Base-by-base conservation (phyloP, 2,329 filamentous ascomycete species). In the Aspergillus jensenii region DNA sequence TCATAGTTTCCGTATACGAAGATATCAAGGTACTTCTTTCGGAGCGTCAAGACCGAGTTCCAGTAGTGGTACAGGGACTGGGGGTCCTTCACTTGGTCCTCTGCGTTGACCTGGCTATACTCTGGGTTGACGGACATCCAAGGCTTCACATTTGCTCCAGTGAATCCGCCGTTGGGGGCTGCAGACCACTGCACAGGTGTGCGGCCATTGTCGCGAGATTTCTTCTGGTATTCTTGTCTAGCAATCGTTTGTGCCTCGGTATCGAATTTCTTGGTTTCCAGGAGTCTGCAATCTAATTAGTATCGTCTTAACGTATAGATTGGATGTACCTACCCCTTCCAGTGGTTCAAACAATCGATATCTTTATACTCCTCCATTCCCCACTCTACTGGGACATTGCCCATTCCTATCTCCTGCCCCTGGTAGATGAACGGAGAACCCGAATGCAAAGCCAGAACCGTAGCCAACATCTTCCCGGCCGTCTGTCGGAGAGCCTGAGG, bases 81-180 rank as follows among this genome's bases (percentile, higher is more conserved):
- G 1, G 71, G 69, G 49, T 78, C 71, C 19, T 67, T 62, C 40
- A 75, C 63, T 54, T 76, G 68, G 0, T 76, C 67, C 2, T 79
- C 81, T 27, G 85, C 87, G 67, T 92, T 92, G 74, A 88, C 78
- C n/a, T 76, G 71, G 2, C 68, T 69, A 69, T 86, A 87, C 67
- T 86, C 82, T 56, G 87, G 83, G 68, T 90, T 87, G 40, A 86
- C 82, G 14, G 82, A 81, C 83, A 91, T 91, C 89, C 89, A 92
- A 2, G 88, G 87, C 54, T 78, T 79, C 4, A 69, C 71, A 8
- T 73, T 74, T 1, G 74, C 74, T 2, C 76, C 76, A 0, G 87
- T 86, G 75, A 91, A 92, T 11, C 89, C 89, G 0, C 79, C 87
- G 59, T 90, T 82, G 0, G 75, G 67, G 1, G 74, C 76, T n/a